Base-by-base conservation (phyloP, 2,329 filamentous ascomycete species). In the Lachnellula occidentalis region DNA sequence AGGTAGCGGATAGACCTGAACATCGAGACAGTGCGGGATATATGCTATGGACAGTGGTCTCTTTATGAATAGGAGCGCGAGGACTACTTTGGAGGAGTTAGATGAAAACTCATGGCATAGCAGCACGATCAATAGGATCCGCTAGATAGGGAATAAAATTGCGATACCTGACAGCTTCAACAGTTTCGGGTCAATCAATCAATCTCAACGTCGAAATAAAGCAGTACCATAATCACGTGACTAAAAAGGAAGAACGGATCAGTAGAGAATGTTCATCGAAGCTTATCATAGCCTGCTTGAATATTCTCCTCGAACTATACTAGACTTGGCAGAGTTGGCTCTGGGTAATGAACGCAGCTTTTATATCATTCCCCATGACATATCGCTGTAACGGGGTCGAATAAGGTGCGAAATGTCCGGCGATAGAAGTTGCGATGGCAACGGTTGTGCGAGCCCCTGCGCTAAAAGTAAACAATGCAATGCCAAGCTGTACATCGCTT, bases 1-100 rank as follows among this genome's bases (percentile, higher is more conserved):
- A 49, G 46, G 54, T 54, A 51, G 34, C 51, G 52, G 45, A 57
- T 59, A 58, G 58, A 57, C 57, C 55, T 61, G 58, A 57, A 54
- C 51, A 58, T 45, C 34, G 49, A 50, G 51, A 31, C 27, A 41
- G 54, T 58, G 55, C 55, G 53, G 27, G 56, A 51, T 57, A 48
- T 58, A 51, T 54, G 36, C 37, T 50, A 19, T 53, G 51, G 36
- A 45, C 14, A 17, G 19, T 48, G 39, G 15, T 27, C 41, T 21
- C 12, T 9, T 24, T 14, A 31, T 27, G 19, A 27, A 31, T 19
- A 15, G 22, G n/a, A 22, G 5, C 21, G 19, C 22, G 17, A 22
- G 37, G 31, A 43, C 9, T 41, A 34, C 14, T 8, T 24, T n/a
- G 21, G 22, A 15, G 43, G 12, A 17, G 24, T 7, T 31, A 9